Evolutionary conservation across 163 green algal species (phyloP), one percentile per base, ranked within the genome.

Genomic region (Trebouxia gelatinosa): DNA sequence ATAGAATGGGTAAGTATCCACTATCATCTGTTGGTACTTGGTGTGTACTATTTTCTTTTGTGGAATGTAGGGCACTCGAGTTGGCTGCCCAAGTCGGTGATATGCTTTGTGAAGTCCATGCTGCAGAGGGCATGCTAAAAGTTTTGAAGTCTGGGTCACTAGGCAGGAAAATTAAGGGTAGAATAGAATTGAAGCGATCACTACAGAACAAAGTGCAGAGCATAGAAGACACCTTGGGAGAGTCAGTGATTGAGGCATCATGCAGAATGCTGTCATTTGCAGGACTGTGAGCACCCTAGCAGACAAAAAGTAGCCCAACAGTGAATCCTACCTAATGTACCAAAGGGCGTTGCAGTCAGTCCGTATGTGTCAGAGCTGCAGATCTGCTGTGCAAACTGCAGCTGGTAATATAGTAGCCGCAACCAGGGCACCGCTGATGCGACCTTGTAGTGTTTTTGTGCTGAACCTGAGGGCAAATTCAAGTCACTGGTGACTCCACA

Each of bases 101-200:
- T 17, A 72, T 35, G 64, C 64, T 72, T 9, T 72, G 64, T 72
- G 64, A 72, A 32, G 64, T 5, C 34, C 64, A 72, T 72, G 64
- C 64, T 35, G 64, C 64, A 51, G 64, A 72, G n/a, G 64, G 64
- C 5, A 72, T 72, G 64, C 64, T 72, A 21, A 72, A 32, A 34
- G 35, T 48, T 2, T 23, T 72, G 21, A 37, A 35, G 11, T 72
- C 35, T 72, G 35, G 34, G 32, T 35, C 23, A 7, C 38, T 72
- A 29, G 64, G 64, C 7, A 72, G 34, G 23, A 34, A 17, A 23
- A 21, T 72, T 5, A 72, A 72, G 21, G 50, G 50, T 17, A 72
- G 50, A 51, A 32, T 35, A n/a, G 64, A 72, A n/a, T 37, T 72
- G 23, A 50, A 51, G 37, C 64, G 64, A 3, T 72, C 64, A 21